These are phyloP conservation scores for Corrigiola litoralis DNA, from an alignment of 179 eudicot genomes.

Conservation along the genomic window DNA sequence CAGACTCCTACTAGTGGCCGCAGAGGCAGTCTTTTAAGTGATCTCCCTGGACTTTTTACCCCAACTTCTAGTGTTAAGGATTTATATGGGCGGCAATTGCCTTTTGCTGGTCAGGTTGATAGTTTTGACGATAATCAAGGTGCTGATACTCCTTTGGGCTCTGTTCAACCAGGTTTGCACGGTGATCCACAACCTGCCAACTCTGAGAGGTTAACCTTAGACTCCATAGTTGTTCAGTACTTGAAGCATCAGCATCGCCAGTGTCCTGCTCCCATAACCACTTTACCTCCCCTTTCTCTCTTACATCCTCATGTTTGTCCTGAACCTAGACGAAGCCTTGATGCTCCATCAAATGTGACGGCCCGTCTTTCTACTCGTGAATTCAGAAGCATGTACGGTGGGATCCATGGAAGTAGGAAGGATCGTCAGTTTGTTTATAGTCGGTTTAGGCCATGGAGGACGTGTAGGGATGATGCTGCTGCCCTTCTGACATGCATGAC, in stretches of 20 bases:
- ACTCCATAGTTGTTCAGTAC: slow-evolving; percentile 88
- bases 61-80: slow-evolving; percentile 53
- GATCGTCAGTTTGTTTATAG: slow-evolving; percentile 93
- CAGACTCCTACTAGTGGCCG: slow-evolving; percentile 55
- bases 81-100: slow-evolving; percentile 35
- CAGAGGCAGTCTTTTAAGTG: slow-evolving; percentile 49
- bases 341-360: slow-evolving; percentile 86
- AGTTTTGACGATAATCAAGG: slow-evolving; percentile 48
- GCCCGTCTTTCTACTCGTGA: slow-evolving; percentile 83
- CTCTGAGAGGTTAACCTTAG: slow-evolving; percentile 71
- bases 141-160: slow-evolving; percentile 23
- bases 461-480: slow-evolving; percentile 76
- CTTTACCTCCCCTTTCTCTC: slow-evolving; percentile 91
- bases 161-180: slow-evolving; percentile 33
- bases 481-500: slow-evolving; percentile 77
- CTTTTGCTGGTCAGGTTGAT: slow-evolving; percentile 29
- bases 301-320: slow-evolving; percentile 96
- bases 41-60: slow-evolving; percentile 39
- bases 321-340: slow-evolving; percentile 78
- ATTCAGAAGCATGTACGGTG: slow-evolving; percentile 83
- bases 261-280: slow-evolving; percentile 96
- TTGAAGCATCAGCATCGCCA: slow-evolving; percentile 98
- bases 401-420: slow-evolving; percentile 73
- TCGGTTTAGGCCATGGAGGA: slow-evolving; percentile 90
- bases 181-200: slow-evolving; percentile 47